These are phyloP conservation scores for Microthyrium microscopicum DNA, from an alignment of 2,329 filamentous ascomycete genomes.

Conservation along the genomic window DNA sequence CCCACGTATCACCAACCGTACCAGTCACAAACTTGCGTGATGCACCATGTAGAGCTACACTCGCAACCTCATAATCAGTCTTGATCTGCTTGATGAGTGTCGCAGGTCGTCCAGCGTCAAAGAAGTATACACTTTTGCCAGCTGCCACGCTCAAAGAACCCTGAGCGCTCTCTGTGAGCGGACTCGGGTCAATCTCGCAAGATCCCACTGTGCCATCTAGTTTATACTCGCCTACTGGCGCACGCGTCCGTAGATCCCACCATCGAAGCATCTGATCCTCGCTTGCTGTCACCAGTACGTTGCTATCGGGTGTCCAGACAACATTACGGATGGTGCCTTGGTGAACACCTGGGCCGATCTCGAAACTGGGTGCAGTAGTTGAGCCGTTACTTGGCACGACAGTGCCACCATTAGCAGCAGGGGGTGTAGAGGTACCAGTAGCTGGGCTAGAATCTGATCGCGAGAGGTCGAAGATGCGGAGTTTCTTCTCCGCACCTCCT, in stretches of 20 bases:
- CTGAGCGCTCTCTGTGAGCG: conserved; percentile 16
- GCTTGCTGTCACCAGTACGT: conserved; percentile 76
- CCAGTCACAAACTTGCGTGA: conserved; percentile 77
- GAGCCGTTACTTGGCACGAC: conserved; percentile 17
- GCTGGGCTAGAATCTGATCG: no score
- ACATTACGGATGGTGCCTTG: conserved; percentile 87
- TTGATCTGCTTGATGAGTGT: conserved; percentile 60
- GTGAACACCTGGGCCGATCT: conserved; percentile 75
- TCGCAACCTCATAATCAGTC: conserved; percentile 73
- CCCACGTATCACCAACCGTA: conserved; percentile 86
- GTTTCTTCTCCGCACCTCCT: conserved; percentile 89
- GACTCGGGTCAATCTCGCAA: conserved; percentile 53
- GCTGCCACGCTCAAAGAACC: conserved; percentile 76
- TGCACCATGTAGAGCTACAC: conserved; percentile 71
- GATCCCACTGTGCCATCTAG: conserved; percentile 79
- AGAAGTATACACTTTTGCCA: conserved; percentile 90
- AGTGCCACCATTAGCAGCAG: conserved; percentile 6
- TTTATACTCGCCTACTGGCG: conserved; percentile 57
- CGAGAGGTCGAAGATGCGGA: conserved; percentile 79
- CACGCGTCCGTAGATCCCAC: conserved; percentile 72
- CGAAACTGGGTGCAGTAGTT: conserved; percentile 50
- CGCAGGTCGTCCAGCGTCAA: conserved; percentile 57
- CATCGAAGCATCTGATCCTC: conserved; percentile 84
- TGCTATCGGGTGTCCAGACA: conserved; percentile 80
- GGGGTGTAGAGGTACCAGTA: conserved; percentile 17